A percentile compares a stretch with the other conserved stretches of the same genome.
Conservation (phyloP, 345 rosid genomes). For the Noccaea caerulescens region DNA sequence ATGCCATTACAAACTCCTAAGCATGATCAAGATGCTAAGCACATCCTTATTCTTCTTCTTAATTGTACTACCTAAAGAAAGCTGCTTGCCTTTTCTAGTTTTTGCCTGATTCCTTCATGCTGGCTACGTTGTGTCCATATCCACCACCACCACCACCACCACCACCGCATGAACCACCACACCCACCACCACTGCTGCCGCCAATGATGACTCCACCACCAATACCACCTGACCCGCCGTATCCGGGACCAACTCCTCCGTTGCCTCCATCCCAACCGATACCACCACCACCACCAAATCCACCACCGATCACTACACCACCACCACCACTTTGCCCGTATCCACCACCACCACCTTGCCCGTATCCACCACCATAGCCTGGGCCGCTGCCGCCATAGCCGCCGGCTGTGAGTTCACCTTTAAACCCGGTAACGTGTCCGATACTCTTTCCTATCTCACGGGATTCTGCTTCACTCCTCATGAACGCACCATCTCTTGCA, state of each 20-base stretch:
- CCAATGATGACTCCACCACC: constrained; percentile 43
- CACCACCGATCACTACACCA: constrained; percentile 40
- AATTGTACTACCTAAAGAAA: constrained; percentile 14
- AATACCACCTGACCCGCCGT: constrained; percentile 41
- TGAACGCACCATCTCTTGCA: constrained; percentile 36
- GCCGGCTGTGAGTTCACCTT: constrained; percentile 41
- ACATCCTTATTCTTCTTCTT: constrained; percentile 40
- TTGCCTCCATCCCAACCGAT: constrained; percentile 41
- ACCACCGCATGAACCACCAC: constrained; percentile 40
- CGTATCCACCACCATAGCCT: constrained; percentile 40
- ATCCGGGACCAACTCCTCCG: constrained; percentile 36
- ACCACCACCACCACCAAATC: constrained; percentile 38
- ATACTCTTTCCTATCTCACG: constrained; percentile 25
- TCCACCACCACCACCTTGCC: constrained; percentile 40
- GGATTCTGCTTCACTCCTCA: constrained; percentile 24
- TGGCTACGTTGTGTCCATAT: constrained; percentile 35
- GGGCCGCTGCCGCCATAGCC: constrained; percentile 42
- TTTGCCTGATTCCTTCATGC: constrained; percentile 34
- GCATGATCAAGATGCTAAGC: constrained; percentile 40
- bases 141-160: constrained; percentile 40
- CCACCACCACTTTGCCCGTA: constrained; percentile 41
- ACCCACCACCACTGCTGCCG: constrained; percentile 38
- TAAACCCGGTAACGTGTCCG: constrained; percentile 31
- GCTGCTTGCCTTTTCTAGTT: constrained; percentile 30
- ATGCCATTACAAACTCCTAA: constrained; percentile 36